Evolutionary conservation across 805 yeast species (phyloP).

Genomic region (Myxozyma lipomycoides): DNA sequence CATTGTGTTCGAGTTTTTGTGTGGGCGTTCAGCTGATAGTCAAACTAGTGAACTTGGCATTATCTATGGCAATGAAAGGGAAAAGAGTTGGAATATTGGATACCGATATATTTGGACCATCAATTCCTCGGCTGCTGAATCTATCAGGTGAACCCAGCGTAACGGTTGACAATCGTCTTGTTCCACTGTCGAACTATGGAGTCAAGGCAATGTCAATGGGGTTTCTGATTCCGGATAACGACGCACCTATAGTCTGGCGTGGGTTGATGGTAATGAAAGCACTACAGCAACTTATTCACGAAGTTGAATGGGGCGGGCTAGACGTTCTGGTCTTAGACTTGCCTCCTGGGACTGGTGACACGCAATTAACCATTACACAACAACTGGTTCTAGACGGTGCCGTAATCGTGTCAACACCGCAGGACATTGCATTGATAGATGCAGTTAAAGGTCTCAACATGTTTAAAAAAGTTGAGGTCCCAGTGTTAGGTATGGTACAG

Average conservation of each 20-base stretch:
- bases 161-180: slow-evolving; percentile 46
- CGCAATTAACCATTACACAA: slow-evolving; percentile 78
- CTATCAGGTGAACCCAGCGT: slow-evolving; percentile 49
- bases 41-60: slow-evolving; percentile 54
- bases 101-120: slow-evolving; percentile 82
- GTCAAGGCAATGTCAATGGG: slow-evolving; percentile 89
- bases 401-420: slow-evolving; percentile 79
- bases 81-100: slow-evolving; percentile 66
- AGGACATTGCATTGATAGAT: slow-evolving; percentile 76
- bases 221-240: slow-evolving; percentile 60
- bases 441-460: slow-evolving; percentile 75
- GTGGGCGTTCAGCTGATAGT: background rate
- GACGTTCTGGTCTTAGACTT: slow-evolving; percentile 73
- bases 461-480: slow-evolving; percentile 68
- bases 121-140: slow-evolving; percentile 68
- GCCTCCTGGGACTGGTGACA: slow-evolving; percentile 93
- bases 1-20: no score
- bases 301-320: slow-evolving; percentile 66
- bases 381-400: slow-evolving; percentile 74
- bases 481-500: slow-evolving; percentile 71
- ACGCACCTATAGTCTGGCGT: slow-evolving; percentile 76
- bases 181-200: slow-evolving; percentile 72
- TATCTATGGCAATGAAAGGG: slow-evolving; percentile 53
- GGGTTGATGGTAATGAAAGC: slow-evolving; percentile 88
- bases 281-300: slow-evolving; percentile 74